Evolutionary conservation across 495 filamentous ascomycete genomes (phyloP), one percentile per base, ranked within the genome.

Genomic region (Massariosphaeria phaeospora): DNA sequence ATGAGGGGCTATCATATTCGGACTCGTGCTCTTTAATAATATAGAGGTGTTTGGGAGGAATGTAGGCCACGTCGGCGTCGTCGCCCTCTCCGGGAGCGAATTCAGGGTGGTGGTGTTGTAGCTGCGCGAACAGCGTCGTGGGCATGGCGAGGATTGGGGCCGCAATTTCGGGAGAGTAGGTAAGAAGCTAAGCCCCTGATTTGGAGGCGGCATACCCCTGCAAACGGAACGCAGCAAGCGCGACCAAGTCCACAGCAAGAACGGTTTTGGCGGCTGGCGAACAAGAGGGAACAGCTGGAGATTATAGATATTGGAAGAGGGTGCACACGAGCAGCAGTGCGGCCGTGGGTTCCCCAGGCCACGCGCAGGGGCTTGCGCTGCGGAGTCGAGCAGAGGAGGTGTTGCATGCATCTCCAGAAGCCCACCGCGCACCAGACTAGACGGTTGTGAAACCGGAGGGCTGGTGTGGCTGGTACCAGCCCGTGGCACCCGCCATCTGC

Each of bases 1-100:
- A 48, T 31, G 48, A 54, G 39, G 31, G 53, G 48, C 49, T n/a
- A n/a, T n/a, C n/a, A n/a, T n/a, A n/a, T n/a, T n/a, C 54, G 33
- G 50, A 63, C 8, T 54, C 59, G 47, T 58, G 54, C 54, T 63
- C 59, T 21, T 41, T 43, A 33, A 62, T 57, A 24, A 57, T 57
- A 25, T 45, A 48, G 7, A 62, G 46, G 38, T 43, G 15, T 7
- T 40, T 46, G 2, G 43, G 29, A 18, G 48, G 35, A 49, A 51
- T 45, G 33, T 50, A 46, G 53, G 48, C 41, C 24, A 45, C 18
- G 26, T 44, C 45, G 35, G 9, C 11, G 52, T 39, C 13, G 23
- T 59, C 41, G 24, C 33, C 27, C 18, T 24, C 23, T 20, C 47
- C 38, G 12, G 20, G 21, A 40, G 9, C 42, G 47, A 34, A 48